Base-by-base conservation (phyloP, 1,284 basidiomycete genomes). In the Prillingera fragicola region DNA sequence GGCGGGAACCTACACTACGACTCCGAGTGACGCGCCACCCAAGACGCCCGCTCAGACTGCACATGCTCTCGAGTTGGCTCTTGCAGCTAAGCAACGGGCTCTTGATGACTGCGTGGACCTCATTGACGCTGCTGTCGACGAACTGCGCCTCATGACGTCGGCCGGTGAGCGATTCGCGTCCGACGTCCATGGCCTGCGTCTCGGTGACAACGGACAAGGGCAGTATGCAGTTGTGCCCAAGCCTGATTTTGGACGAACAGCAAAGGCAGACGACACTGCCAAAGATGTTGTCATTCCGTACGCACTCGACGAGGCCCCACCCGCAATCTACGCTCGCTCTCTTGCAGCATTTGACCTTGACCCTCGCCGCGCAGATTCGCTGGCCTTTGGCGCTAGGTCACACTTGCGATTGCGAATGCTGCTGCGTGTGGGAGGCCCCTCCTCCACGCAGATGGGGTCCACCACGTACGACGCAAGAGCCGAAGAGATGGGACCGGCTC, bases 241-340 rank as follows among this genome's bases (percentile, higher is more conserved):
- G 35, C 67, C 67, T 1, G 65, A 67, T 34, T 70, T 67, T 49
- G 62, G 50, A 4, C 41, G 57, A 22, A 36, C 17, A 4, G 41
- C 41, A 4, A 29, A 39, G 38, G n/a, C n/a, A n/a, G n/a, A n/a
- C n/a, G n/a, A n/a, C n/a, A 56, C 50, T 25, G 66, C 69, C 1
- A 66, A 59, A 38, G 70, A 72, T 48, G 45, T 71, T 8, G 61
- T 70, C 34, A 64, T 72, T 12, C 69, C 69, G 6, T 72, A 69
- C 43, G 68, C 70, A 9, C 50, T 67, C 5, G 69, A 72, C 45
- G 70, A 72, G 50, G 60, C 63, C 9, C 51, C 58, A 1, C 18
- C 50, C 7, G 23, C 26, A 1, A 45, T 59, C 1, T 47, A 63
- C 22, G 43, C 62, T n/a, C 50, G 61, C 26, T 57, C 57, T 21